These are phyloP conservation scores for Exophiala calicioides DNA, from an alignment of 2,329 filamentous ascomycete species.

Conservation along the genomic window DNA sequence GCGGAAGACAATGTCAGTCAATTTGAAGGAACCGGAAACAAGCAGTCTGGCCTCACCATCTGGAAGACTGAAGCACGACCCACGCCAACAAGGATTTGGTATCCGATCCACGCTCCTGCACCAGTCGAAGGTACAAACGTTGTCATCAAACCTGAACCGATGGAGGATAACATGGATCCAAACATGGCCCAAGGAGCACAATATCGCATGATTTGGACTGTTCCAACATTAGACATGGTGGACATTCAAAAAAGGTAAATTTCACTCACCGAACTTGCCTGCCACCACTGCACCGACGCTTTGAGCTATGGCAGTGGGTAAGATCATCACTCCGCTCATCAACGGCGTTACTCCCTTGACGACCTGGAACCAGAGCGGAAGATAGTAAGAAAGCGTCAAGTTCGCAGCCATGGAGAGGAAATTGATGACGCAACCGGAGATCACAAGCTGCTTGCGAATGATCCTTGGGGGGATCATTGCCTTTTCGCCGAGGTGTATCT, in stretches of 20 bases:
- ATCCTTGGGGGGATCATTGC: constrained; percentile 32
- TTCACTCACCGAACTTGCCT: constrained; percentile 20
- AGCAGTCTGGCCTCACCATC: constrained; percentile 21
- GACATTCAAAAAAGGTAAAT: neutral
- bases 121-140: constrained; percentile 30
- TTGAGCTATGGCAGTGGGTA: constrained; percentile 30
- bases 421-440: constrained; percentile 23
- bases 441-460: constrained; percentile 25
- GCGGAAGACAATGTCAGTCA: no score
- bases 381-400: constrained; percentile 31
- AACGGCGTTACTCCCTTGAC: constrained; percentile 30
- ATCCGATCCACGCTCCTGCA: constrained; percentile 35
- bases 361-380: constrained; percentile 35
- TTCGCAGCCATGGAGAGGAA: constrained; percentile 26
- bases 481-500: constrained; percentile 25
- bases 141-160: constrained; percentile 33
- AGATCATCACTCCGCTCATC: constrained; percentile 29
- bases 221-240: no score
- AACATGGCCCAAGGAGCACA: constrained; percentile 33
- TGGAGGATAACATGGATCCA: constrained; percentile 27
- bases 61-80: constrained; percentile 32
- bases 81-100: constrained; percentile 33
- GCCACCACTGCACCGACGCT: constrained; percentile 22
- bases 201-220: constrained; percentile 30
- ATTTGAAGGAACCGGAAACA: no score